These are phyloP conservation scores for Rhizophagus clarus DNA, from an alignment of 192 early-diverging fungal genomes.

Conservation along the genomic window DNA sequence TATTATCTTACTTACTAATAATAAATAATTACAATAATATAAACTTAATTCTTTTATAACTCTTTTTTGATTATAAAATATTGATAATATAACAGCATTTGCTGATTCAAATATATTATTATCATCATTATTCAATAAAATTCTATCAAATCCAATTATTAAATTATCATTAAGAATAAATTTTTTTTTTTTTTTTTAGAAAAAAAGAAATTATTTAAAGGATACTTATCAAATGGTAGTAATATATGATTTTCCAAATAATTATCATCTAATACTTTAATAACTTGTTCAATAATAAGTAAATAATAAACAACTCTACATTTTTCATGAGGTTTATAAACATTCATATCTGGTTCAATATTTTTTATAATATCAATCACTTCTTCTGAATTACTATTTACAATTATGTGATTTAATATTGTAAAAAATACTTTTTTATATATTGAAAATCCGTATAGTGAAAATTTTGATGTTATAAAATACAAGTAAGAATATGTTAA, in stretches of 20 bases:
- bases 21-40: conserved; percentile 51
- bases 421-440: conserved; percentile 53
- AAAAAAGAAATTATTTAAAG: background rate
- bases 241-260: conserved; percentile 50
- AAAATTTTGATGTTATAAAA: conserved; percentile 51
- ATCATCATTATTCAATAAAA: conserved; percentile 34
- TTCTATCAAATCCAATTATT: conserved; percentile 33
- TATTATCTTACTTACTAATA: conserved; percentile 37
- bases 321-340: conserved; percentile 36
- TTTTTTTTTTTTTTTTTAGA: background rate
- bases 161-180: conserved; percentile 11
- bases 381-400: too few relatives aligned
- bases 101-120: conserved; percentile 54
- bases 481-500: conserved; percentile 51
- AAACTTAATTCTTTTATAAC: conserved; percentile 50
- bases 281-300: conserved; percentile 52
- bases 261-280: conserved; percentile 44
- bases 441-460: conserved; percentile 47
- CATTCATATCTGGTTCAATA: conserved; percentile 9
- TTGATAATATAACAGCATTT: conserved; percentile 49
- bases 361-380: too few relatives aligned
- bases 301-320: conserved; percentile 48
- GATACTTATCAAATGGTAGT: conserved; percentile 46
- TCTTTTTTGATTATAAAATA: conserved; percentile 49
- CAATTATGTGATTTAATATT: conserved; percentile 37